Conservation (phyloP, 208 protist species). For the Tritrichomonas foetus region DNA sequence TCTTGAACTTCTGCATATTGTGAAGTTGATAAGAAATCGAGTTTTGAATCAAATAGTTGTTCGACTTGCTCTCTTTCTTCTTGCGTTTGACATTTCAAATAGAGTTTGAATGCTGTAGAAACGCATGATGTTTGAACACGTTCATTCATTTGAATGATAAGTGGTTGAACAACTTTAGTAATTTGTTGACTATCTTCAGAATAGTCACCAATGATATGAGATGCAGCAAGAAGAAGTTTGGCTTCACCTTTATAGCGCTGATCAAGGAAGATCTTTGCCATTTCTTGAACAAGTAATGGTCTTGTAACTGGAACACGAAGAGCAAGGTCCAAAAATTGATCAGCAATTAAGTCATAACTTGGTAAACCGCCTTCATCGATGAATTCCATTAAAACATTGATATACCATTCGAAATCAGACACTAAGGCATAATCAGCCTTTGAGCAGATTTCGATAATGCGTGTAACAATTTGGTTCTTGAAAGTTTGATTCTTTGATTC, state of each 20-base stretch:
- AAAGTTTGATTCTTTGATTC: not conserved
- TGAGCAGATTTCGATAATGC: not conserved
- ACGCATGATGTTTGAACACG: not conserved
- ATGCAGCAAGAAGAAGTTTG: not conserved
- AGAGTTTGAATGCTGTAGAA: conserved; percentile 24
- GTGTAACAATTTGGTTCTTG: not conserved
- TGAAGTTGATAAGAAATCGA: not conserved
- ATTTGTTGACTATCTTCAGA: not conserved
- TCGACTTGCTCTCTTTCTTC: not conserved
- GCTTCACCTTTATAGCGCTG: not conserved
- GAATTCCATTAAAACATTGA: not conserved
- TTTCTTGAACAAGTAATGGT: not conserved
- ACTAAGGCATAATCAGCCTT: conserved; percentile 12
- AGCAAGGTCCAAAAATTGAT: conserved; percentile 3
- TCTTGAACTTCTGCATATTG: conserved; percentile 25
- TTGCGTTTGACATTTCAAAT: not conserved
- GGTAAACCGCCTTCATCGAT: not conserved
- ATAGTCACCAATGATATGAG: conserved; percentile 7
- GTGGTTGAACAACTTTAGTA: not conserved
- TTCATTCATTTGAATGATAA: not conserved
- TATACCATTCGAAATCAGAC: conserved; percentile 23
- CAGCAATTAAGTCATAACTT: not conserved
- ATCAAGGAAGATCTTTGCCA: not conserved
- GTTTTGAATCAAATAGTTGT: not conserved
- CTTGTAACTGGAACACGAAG: not conserved